Conservation (phyloP, 2,329 filamentous ascomycete genomes). For the Cladosporium velox region DNA sequence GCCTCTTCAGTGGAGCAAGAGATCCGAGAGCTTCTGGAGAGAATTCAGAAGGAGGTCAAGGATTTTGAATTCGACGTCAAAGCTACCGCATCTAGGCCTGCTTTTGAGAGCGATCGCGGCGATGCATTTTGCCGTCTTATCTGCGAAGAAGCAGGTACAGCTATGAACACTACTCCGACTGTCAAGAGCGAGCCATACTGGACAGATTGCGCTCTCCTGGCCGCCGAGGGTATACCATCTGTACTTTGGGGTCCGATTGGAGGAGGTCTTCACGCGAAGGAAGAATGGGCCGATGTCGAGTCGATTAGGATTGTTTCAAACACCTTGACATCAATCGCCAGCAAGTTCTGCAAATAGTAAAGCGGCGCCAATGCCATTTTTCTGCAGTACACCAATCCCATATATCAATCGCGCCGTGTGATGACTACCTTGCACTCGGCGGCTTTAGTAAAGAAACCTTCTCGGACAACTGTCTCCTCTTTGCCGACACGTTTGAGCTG, state of each 20-base stretch:
- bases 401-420: too few species aligned
- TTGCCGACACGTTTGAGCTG: not conserved
- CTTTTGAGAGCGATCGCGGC: not conserved
- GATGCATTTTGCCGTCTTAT: not conserved
- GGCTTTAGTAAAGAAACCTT: not conserved
- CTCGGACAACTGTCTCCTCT: not conserved
- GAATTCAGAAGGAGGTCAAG: not conserved
- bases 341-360: slow-evolving; percentile 1
- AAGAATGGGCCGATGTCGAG: slow-evolving; percentile 12
- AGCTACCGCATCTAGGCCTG: not conserved
- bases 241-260: slow-evolving; percentile 11
- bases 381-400: not conserved
- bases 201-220: slow-evolving; percentile 15
- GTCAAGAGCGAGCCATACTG: not conserved
- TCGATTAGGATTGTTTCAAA: slow-evolving; percentile 6
- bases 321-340: not conserved
- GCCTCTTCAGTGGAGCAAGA: not conserved
- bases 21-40: not conserved
- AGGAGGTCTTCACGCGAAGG: slow-evolving; percentile 7
- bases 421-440: not conserved
- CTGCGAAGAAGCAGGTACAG: not conserved
- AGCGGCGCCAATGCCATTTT: not conserved
- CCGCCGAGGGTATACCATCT: slow-evolving; percentile 3
- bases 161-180: not conserved
- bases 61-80: slow-evolving; percentile 10